Evolutionary conservation across 768 basidiomycete species (phyloP), one percentile per base, ranked within the genome.

Genomic region (Tulasnella sp.): DNA sequence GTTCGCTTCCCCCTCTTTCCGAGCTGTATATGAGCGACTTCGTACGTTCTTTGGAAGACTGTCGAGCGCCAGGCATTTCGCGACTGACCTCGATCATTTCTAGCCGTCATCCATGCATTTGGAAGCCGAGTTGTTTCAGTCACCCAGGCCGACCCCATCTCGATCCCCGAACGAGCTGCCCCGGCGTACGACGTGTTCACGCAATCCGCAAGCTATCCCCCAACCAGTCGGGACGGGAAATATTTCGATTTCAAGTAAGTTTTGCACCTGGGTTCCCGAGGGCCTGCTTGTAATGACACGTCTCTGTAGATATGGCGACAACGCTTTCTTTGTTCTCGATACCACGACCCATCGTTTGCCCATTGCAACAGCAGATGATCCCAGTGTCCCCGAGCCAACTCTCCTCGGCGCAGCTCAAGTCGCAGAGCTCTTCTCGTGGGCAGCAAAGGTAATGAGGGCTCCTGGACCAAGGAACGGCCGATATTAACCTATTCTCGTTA

Each of bases 251-350:
- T 91, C 82, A 84, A 42, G 69, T 70, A 36, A 5, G 69, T 19
- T 6, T 25, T 25, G 1, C 15, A 3, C 12, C 2, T 31, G 5
- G 36, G n/a, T 19, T 38, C 29, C 19, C 12, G 17, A 19, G 11
- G 1, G 3, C 3, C 12, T 8, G 9, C 72, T 36, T 25, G 19
- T 52, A 74, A 31, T 54, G 11, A 58, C 36, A 8, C 73, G 37
- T 49, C 2, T 12, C 29, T 31, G 19, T 67, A 74, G 79, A 36
- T 87, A 90, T 78, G 91, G 88, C 0, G 91, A 93, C 79, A 84
- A 85, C 9, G 90, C 91, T 0, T 93, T 91, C 82, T 93, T 93
- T 83, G 90, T 93, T n/a, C 83, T 90, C 84, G 92, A 93, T 82
- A 91, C 90, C 1, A 85, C 91, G 22, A 84, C 86, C 7, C 87